A percentile compares a stretch with the other conserved stretches of the same genome.
Conservation (phyloP, 1,284 basidiomycete species). For the Peniophora sp. region DNA sequence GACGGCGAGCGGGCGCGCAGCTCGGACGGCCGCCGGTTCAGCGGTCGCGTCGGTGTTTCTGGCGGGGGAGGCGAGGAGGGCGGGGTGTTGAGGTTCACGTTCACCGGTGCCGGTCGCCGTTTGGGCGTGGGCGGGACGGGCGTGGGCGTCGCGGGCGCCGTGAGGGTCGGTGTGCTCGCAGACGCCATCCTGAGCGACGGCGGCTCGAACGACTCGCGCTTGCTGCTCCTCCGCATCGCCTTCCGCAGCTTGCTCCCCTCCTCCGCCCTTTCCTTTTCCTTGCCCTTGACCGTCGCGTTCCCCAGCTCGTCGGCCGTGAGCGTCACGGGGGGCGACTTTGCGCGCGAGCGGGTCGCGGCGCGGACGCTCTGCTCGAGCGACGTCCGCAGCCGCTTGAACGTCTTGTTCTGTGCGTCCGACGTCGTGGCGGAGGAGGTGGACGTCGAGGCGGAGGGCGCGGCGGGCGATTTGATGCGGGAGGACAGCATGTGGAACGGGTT, state of each 20-base stretch:
- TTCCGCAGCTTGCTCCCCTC: conserved; percentile 22
- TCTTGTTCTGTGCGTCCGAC: conserved; percentile 30
- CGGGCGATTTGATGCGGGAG: conserved; percentile 27
- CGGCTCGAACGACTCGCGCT: conserved; percentile 34
- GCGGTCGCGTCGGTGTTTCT: too few species aligned
- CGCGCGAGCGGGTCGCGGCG: conserved; percentile 48
- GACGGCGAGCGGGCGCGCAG: conserved; percentile 35
- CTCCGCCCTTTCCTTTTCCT: conserved; percentile 26
- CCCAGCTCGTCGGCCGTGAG: conserved; percentile 18
- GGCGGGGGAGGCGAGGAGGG: not conserved
- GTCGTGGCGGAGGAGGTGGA: conserved; percentile 24
- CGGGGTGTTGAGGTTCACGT: not conserved
- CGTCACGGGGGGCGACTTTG: conserved; percentile 26
- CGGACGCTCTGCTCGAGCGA: conserved; percentile 60
- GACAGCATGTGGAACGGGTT: conserved; percentile 41
- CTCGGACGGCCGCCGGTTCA: not conserved
- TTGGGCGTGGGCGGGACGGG: conserved; percentile 5
- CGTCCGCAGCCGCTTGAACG: conserved; percentile 57
- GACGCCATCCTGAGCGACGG: conserved; percentile 62
- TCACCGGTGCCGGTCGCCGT: conserved; percentile 1
- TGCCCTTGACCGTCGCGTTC: conserved; percentile 27
- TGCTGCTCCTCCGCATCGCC: conserved; percentile 22
- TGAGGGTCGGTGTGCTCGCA: conserved; percentile 56
- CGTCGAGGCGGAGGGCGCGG: conserved; percentile 30
- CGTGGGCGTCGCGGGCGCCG: conserved; percentile 11